phyloP scores from a whole-genome alignment of 805 yeast species.

The Candida qinlingensis region DNA sequence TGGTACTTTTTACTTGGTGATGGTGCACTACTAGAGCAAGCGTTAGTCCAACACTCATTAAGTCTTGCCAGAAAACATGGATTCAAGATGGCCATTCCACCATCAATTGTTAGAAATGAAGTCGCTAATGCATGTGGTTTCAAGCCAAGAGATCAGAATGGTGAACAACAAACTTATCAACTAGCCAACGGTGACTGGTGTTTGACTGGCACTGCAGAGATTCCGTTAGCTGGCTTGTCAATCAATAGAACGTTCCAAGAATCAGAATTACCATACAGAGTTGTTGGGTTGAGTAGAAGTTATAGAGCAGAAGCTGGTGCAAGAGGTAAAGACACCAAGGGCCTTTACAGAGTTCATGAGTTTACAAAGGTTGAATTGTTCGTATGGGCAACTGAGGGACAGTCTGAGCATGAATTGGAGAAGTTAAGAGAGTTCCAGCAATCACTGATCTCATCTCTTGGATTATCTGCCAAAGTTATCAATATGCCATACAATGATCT shows the following conservation, averaged over 20 bases:
- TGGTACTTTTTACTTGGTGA: conserved; percentile 83
- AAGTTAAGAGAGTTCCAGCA: conserved; percentile 60
- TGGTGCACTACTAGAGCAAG: conserved; percentile 87
- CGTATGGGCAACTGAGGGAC: conserved; percentile 52
- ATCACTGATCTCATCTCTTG: conserved; percentile 57
- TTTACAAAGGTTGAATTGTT: conserved; percentile 93
- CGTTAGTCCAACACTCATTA: conserved; percentile 76
- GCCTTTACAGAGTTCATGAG: conserved; percentile 92
- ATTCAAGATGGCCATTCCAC: conserved; percentile 71
- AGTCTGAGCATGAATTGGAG: conserved; percentile 49
- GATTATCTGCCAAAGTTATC: conserved; percentile 73
- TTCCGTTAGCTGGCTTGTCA: conserved; percentile 80
- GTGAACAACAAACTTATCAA: conserved; percentile 79
- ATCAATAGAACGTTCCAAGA: conserved; percentile 43
- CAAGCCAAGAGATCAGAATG: conserved; percentile 83
- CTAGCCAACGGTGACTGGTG: conserved; percentile 52
- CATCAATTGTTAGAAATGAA: conserved; percentile 76
- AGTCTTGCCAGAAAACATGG: conserved; percentile 60
- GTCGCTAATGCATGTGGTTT: conserved; percentile 89
- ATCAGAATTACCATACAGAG: conserved; percentile 45
- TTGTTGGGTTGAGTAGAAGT: conserved; percentile 80
- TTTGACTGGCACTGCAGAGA: conserved; percentile 92
- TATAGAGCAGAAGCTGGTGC: conserved; percentile 98
- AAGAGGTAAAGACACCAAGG: conserved; percentile 86
- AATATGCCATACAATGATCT: conserved; percentile 88